Evolutionary conservation across 202 grass and related monocot species (phyloP), one percentile per base, ranked within the genome.

Genomic region (Bolboschoenoplectus hybrid): DNA sequence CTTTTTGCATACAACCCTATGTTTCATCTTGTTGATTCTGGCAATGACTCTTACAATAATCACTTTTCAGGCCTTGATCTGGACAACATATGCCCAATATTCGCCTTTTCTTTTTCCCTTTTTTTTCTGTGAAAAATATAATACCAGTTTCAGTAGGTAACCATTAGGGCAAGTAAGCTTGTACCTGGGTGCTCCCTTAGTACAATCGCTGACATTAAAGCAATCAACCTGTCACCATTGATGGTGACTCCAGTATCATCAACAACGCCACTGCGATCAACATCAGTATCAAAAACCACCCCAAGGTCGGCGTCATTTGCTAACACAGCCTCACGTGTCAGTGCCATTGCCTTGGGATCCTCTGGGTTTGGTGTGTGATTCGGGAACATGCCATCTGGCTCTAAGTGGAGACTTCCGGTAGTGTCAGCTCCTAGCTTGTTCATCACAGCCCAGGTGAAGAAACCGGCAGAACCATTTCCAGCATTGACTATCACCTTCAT

Each of bases 301-400:
- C 92, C 92, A 35, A 94, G 94, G 89, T 97, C 87, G 0, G 94
- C 94, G 35, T 45, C 84, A 4, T 76, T 80, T 8, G 63, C 65
- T 40, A 97, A 89, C 12, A 97, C 92, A 14, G 92, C 86, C 16
- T 57, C 46, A 47, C 92, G 86, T 34, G 94, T 94, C 7, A 90
- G 58, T 2, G 90, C 63, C 92, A 97, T 97, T 79, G 94, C 90
- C 0, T 85, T 92, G 0, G 89, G 56, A 46, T 97, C 92, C 86
- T 97, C 94, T 39, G 94, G 94, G 89, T 97, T 97, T 63, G 94
- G 92, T 74, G 89, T 92, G 84, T 94, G 92, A 65, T 94, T 94
- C 6, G 90, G 94, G 80, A 97, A 97, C 90, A 38, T 80, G 57
- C 94, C 94, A 89, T 94, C 85, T n/a, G 94, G 90, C 3, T 90